Conservation (phyloP, 1,284 basidiomycete species). For the Chalciporus sp. region DNA sequence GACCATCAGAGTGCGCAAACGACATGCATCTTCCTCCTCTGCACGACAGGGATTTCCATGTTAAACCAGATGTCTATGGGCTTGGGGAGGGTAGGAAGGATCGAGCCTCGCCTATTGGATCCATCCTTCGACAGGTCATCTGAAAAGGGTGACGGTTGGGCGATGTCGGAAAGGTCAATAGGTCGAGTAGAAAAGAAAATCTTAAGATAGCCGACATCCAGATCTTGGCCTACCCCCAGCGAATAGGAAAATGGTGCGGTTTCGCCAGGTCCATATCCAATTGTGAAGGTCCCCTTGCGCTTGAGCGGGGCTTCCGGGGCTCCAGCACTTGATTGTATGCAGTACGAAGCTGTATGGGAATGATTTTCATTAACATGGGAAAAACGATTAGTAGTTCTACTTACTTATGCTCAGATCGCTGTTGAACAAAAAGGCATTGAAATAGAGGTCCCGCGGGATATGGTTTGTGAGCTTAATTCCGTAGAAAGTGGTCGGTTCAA, state of each 20-base stretch:
- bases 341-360: slow-evolving; percentile 11
- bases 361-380: not conserved
- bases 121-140: too few relatives aligned
- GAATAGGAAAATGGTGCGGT: slow-evolving; percentile 4
- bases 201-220: slow-evolving; percentile 27
- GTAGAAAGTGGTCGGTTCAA: slow-evolving; percentile 10
- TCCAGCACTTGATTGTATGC: slow-evolving; percentile 8
- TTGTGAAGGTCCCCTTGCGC: slow-evolving; percentile 4
- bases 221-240: slow-evolving; percentile 7
- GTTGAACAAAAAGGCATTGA: slow-evolving; percentile 29
- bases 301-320: slow-evolving; percentile 9
- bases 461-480: slow-evolving; percentile 23
- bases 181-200: slow-evolving; percentile 21
- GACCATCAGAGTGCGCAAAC: too few relatives aligned
- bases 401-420: slow-evolving; percentile 19
- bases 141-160: slow-evolving; percentile 16
- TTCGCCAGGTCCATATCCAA: slow-evolving; percentile 23
- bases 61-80: slow-evolving; percentile 10
- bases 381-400: not conserved
- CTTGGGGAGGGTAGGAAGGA: too few relatives aligned
- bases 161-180: slow-evolving; percentile 17
- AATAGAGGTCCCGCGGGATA: slow-evolving; percentile 20
- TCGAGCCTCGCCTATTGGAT: not conserved
- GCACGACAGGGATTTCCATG: slow-evolving; percentile 11
- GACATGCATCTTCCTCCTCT: too few relatives aligned